phyloP scores from a whole-genome alignment of 352 stramenopile genomes.

The Pythium rhizo-oryzae region DNA sequence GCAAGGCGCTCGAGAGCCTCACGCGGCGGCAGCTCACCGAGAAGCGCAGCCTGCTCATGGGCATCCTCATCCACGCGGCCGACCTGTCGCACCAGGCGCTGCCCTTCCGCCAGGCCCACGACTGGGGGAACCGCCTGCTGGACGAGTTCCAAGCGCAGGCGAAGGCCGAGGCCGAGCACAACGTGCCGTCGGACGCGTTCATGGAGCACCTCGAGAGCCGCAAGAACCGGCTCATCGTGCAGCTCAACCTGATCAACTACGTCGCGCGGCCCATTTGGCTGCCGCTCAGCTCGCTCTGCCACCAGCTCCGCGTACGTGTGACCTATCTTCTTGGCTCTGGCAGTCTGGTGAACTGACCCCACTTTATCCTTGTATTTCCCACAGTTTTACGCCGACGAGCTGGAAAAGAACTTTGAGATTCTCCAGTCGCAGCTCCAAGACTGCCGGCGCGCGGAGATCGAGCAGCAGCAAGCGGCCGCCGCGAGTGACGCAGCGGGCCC shows the following conservation, averaged over 20 bases:
- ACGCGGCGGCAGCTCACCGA: conserved; percentile 58
- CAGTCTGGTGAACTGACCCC: neutral
- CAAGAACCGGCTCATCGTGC: conserved; percentile 57
- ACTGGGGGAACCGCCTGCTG: conserved; percentile 64
- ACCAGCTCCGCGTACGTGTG: too few species aligned
- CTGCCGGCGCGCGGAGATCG: conserved; percentile 14
- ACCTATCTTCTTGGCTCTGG: neutral
- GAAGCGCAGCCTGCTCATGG: conserved; percentile 62
- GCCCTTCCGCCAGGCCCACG: conserved; percentile 43
- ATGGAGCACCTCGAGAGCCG: conserved; percentile 68
- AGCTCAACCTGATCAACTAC: conserved; percentile 81
- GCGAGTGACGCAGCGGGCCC: neutral
- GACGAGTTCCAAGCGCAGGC: conserved; percentile 80
- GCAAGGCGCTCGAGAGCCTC: conserved; percentile 63
- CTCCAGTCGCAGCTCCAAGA: conserved; percentile 51
- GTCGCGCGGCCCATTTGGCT: conserved; percentile 76
- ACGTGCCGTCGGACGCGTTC: conserved; percentile 61
- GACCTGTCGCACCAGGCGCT: conserved; percentile 71
- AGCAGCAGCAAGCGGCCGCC: neutral
- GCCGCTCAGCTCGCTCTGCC: conserved; percentile 57
- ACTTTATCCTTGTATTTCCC: neutral
- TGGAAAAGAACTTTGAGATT: conserved; percentile 70
- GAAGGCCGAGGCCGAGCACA: conserved; percentile 48
- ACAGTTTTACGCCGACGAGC: conserved; percentile 67
- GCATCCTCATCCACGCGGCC: conserved; percentile 68